These are phyloP conservation scores for Ensete ventricosum DNA, from an alignment of 176 grass and related monocot species.

Conservation along the genomic window DNA sequence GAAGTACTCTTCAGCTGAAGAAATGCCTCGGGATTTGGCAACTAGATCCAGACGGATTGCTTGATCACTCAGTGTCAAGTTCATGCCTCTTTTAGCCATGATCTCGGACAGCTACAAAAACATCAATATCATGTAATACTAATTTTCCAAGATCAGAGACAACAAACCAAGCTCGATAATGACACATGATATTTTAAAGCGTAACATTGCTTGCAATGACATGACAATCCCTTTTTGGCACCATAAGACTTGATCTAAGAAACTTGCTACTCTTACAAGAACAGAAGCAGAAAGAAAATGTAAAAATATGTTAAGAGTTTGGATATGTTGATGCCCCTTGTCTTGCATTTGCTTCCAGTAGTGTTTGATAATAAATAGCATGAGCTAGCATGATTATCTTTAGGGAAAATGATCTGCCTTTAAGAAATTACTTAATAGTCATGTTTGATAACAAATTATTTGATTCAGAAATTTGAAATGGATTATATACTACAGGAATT, in stretches of 20 bases:
- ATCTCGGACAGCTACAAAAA: constrained; percentile 60
- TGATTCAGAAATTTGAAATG: no score
- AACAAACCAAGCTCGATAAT: background rate
- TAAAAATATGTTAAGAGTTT: no score
- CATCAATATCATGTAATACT: background rate
- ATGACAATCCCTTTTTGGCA: background rate
- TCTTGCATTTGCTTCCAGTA: no score
- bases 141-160: background rate
- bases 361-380: no score
- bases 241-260: no score
- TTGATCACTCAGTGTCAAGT: constrained; percentile 70
- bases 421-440: no score
- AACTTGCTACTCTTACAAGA: background rate
- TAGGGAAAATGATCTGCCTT: no score
- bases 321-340: no score
- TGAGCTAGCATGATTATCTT: no score
- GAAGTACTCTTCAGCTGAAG: constrained; percentile 88
- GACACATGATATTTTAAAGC: background rate
- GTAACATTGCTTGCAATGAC: background rate
- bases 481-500: no score
- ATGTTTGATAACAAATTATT: no score
- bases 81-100: constrained; percentile 85
- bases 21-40: constrained; percentile 67
- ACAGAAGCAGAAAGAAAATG: background rate
- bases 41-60: constrained; percentile 76